These are phyloP conservation scores for Nicotiana undulata DNA, from an alignment of 257 asterid species.

Conservation along the genomic window DNA sequence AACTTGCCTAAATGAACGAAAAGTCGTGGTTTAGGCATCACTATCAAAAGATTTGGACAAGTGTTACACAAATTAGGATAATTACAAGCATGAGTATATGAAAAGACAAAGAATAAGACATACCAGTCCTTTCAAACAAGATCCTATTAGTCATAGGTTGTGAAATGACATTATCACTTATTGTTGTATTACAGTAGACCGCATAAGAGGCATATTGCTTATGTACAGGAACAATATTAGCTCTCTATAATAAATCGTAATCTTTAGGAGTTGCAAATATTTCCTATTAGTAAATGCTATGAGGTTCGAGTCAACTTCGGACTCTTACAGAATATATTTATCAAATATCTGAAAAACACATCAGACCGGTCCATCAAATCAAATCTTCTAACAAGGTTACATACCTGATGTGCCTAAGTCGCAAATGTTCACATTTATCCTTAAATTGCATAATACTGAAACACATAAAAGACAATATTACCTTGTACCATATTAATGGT, in stretches of 20 bases:
- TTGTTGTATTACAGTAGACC: background rate
- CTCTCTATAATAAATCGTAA: background rate
- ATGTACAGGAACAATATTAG: background rate
- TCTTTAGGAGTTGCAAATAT: no score
- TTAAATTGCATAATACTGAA: background rate
- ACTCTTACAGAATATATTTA: no score
- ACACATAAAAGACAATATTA: slow-evolving; percentile 11
- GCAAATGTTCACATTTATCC: background rate
- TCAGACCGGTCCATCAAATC: background rate
- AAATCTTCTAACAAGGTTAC: background rate
- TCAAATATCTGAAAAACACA: no score
- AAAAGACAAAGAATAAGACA: background rate
- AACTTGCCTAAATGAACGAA: slow-evolving; percentile 36
- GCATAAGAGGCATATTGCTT: background rate
- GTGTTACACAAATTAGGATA: background rate
- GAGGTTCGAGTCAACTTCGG: no score
- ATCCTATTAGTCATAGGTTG: background rate
- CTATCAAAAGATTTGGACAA: background rate
- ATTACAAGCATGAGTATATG: background rate
- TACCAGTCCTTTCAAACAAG: background rate
- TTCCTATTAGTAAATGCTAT: background rate
- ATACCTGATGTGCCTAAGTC: background rate
- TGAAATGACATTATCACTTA: background rate
- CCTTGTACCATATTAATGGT: slow-evolving; percentile 94
- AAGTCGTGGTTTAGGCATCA: background rate